phyloP scores from a whole-genome alignment of 177 flowering plant species.

The Tripterygium wilfordii region DNA sequence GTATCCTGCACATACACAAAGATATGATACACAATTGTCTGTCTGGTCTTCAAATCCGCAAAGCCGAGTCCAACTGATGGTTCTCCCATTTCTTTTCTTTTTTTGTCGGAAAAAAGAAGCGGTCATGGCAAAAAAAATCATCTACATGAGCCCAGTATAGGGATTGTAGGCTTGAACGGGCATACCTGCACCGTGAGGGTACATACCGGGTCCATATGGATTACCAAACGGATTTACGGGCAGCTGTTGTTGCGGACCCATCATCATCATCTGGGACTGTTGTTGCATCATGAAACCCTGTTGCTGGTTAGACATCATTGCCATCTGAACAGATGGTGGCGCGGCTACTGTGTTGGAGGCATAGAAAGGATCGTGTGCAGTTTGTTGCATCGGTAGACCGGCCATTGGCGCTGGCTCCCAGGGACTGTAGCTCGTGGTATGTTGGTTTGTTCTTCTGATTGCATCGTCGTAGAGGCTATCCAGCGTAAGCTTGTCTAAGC shows the following conservation, averaged over 20 bases:
- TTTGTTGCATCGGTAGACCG: conserved; percentile 45
- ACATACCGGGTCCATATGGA: conserved; percentile 40
- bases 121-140: background rate
- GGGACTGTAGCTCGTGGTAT: conserved; percentile 74
- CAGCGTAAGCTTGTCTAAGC: conserved; percentile 82
- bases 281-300: conserved; percentile 62
- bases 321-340: conserved; percentile 71
- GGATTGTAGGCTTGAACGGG: conserved; percentile 73
- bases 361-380: conserved; percentile 70
- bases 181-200: conserved; percentile 63
- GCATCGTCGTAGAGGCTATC: conserved; percentile 98
- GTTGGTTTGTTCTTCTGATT: conserved; percentile 64
- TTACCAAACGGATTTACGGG: conserved; percentile 67
- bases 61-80: background rate
- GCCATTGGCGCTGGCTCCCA: conserved; percentile 61
- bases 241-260: conserved; percentile 46
- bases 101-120: background rate
- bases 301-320: conserved; percentile 72
- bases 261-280: conserved; percentile 69
- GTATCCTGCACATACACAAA: conserved; percentile 31
- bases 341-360: conserved; percentile 65
- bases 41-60: conserved; percentile 6
- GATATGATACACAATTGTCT: conserved; percentile 30
- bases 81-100: background rate
- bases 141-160: conserved; percentile 56